Evolutionary conservation across 2,329 filamentous ascomycete genomes (phyloP).

Genomic region (Arthrobotrys pseudoclavata): DNA sequence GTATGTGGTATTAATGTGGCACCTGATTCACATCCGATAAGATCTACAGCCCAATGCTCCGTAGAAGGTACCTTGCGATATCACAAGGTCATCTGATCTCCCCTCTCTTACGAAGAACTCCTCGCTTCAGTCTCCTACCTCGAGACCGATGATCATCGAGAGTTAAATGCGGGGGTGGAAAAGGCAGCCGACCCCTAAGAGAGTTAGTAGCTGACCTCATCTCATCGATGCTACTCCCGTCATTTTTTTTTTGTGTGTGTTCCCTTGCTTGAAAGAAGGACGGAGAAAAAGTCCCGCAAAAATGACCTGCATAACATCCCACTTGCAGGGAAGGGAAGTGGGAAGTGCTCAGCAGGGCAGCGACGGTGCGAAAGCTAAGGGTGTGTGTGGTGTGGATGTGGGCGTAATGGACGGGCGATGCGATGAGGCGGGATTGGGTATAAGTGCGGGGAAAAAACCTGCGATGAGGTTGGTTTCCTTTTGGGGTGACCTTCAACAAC

Average conservation of each 20-base stretch:
- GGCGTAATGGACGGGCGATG: conserved; percentile 11
- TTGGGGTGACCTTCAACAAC: background rate
- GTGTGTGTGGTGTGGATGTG: background rate
- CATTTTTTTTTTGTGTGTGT: background rate
- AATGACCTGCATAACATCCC: conserved; percentile 49
- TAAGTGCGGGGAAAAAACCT: conserved; percentile 47
- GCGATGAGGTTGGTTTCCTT: conserved; percentile 16
- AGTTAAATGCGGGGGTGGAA: conserved; percentile 14
- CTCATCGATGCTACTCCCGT: conserved; percentile 17
- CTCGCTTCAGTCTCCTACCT: conserved; percentile 29
- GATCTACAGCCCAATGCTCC: background rate
- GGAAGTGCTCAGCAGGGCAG: conserved; percentile 24
- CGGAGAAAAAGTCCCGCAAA: conserved; percentile 37
- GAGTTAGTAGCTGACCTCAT: conserved; percentile 34
- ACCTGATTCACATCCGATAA: conserved; percentile 29
- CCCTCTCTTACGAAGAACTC: background rate
- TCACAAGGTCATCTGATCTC: conserved; percentile 21
- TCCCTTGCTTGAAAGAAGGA: conserved; percentile 14
- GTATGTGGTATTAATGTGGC: background rate
- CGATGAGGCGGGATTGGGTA: conserved; percentile 43
- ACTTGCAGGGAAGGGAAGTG: conserved; percentile 9
- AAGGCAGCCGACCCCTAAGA: conserved; percentile 3
- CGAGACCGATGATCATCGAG: conserved; percentile 26
- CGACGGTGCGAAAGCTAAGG: conserved; percentile 16
- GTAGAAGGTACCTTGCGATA: background rate